Evolutionary conservation across 495 filamentous ascomycete species (phyloP), one percentile per base, ranked within the genome.

Genomic region (Hypoxylon cercidicola): DNA sequence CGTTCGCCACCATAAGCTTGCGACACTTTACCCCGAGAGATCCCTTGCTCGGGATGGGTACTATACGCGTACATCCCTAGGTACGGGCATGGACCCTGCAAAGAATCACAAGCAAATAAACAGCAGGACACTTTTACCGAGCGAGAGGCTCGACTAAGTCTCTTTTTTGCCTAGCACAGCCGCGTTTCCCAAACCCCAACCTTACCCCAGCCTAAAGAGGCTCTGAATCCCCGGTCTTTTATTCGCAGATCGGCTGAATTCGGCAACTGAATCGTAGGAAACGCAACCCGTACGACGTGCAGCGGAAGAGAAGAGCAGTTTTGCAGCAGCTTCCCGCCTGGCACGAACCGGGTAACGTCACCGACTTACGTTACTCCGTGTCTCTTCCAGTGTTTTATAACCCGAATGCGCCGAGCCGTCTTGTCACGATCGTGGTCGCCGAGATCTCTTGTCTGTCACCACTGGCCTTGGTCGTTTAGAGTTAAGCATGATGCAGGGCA

Each of bases 311-410:
- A 2, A 7, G 43, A 41, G 53, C 43, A 16, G 34, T 40, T 50
- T 53, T 43, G 12, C 30, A 23, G 32, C 35, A 30, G 28, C 64
- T 49, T 67, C 64, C 64, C 47, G 37, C 48, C 53, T 54, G 49
- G 34, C 54, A 58, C 53, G 54, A 58, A 58, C 16, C 39, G 64
- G 64, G 64, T 67, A 67, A 67, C 64, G 64, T 67, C 62, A 62
- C 64, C 46, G 32, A 43, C 20, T 47, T 53, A 5, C 12, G 7
- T 7, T 28, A 28, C 25, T 28, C 25, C 46, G 6, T 15, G 44
- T 0, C 18, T 23, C 20, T 34, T 30, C 21, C n/a, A 15, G 19
- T 37, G 34, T 23, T 55, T 60, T 60, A 46, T 50, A 60, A 47
- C 37, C 62, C 44, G 51, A 60, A 56, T 57, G 47, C 49, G 51